Evolutionary conservation across 1,284 basidiomycete species (phyloP).

Genomic region (Bondarzewia mesenterica): DNA sequence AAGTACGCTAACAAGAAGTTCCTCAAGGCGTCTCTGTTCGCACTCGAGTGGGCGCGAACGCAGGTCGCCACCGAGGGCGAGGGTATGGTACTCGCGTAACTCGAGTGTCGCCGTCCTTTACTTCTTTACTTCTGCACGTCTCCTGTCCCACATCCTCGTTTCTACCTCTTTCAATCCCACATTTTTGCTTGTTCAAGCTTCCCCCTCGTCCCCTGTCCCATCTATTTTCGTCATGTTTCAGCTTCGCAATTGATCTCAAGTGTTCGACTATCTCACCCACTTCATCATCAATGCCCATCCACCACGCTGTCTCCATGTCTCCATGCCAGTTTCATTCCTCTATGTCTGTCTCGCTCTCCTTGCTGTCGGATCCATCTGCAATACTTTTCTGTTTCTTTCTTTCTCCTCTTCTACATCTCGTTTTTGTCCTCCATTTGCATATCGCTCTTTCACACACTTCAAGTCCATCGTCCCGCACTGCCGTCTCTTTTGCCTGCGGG

Average conservation of each 20-base stretch:
- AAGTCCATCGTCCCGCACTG: neutral
- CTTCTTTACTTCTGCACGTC: constrained; percentile 19
- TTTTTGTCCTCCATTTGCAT: constrained; percentile 2
- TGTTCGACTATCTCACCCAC: constrained; percentile 10
- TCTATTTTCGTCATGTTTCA: constrained; percentile 12
- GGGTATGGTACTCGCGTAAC: constrained; percentile 41
- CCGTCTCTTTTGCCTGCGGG: neutral
- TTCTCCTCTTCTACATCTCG: constrained; percentile 3
- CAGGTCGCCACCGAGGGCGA: constrained; percentile 26
- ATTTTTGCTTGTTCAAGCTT: constrained; percentile 11
- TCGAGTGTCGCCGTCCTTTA: constrained; percentile 9
- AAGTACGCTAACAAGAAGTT: constrained; percentile 98
- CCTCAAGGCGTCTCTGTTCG: constrained; percentile 77
- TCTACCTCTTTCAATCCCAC: constrained; percentile 16
- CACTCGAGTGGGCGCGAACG: constrained; percentile 56
- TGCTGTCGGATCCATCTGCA: constrained; percentile 15
- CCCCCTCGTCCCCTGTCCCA: constrained; percentile 9
- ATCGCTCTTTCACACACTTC: neutral
- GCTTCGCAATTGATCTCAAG: constrained; percentile 10
- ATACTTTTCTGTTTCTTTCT: constrained; percentile 4
- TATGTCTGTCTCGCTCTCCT: constrained; percentile 12
- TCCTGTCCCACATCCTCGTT: constrained; percentile 18
- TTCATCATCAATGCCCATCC: constrained; percentile 8
- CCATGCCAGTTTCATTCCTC: constrained; percentile 6
- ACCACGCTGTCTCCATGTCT: constrained; percentile 7